These are phyloP conservation scores for Verticillium albo-atrum DNA, from an alignment of 2,329 filamentous ascomycete genomes.

Conservation along the genomic window DNA sequence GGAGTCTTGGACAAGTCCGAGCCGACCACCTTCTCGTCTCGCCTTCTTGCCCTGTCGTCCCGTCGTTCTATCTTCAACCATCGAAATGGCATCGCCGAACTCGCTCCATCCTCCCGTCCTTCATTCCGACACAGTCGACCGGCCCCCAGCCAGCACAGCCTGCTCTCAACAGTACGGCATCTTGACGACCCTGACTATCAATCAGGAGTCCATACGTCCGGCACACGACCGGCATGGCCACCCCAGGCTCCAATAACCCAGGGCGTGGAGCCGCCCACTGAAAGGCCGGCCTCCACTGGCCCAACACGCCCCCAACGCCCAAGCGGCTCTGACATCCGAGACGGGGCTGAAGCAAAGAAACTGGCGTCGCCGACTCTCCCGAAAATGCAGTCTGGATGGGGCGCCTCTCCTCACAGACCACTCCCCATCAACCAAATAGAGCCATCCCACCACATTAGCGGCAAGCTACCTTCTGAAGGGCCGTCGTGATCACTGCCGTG, in stretches of 20 bases:
- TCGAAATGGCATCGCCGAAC: background rate
- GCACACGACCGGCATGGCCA: background rate
- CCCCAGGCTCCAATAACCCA: background rate
- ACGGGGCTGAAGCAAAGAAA: background rate
- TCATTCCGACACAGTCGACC: too few species aligned
- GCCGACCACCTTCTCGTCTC: background rate
- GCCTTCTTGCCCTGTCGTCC: background rate
- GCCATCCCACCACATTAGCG: background rate
- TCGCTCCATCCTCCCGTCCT: too few species aligned
- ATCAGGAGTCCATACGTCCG: background rate
- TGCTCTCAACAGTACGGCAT: background rate
- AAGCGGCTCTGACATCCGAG: background rate
- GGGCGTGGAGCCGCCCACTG: background rate
- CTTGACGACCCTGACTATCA: background rate
- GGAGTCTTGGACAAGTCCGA: background rate
- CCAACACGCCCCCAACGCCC: background rate
- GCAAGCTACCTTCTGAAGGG: background rate
- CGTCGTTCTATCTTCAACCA: background rate
- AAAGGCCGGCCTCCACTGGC: background rate
- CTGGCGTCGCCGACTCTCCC: background rate
- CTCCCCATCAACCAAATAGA: background rate
- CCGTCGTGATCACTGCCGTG: background rate
- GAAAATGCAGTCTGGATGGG: background rate
- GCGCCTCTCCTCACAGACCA: background rate
- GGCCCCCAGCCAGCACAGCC: too few species aligned